Conservation (phyloP, 352 stramenopile genomes). For the Globisporangium solare region DNA sequence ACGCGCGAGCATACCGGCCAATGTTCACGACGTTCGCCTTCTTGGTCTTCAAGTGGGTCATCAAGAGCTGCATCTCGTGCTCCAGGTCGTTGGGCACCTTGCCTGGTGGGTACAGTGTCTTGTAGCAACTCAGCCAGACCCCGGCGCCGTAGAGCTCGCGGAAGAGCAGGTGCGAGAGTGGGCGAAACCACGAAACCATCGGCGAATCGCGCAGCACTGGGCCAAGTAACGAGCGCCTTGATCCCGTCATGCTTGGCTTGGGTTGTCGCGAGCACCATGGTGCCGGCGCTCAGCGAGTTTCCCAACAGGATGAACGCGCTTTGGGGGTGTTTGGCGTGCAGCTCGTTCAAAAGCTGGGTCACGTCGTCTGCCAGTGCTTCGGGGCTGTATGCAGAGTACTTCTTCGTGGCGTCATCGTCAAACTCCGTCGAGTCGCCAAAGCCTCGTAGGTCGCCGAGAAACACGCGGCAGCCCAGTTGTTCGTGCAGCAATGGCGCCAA, state of each 20-base stretch:
- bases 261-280: slow-evolving; percentile 24
- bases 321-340: slow-evolving; percentile 14
- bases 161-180: slow-evolving; percentile 31
- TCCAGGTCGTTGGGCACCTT: slow-evolving; percentile 22
- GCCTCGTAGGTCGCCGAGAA: slow-evolving; percentile 37
- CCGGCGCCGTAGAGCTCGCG: slow-evolving; percentile 21
- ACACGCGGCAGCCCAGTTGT: slow-evolving; percentile 22
- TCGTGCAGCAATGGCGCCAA: slow-evolving; percentile 35
- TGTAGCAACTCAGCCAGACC: slow-evolving; percentile 37
- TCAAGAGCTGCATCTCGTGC: slow-evolving; percentile 20
- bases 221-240: slow-evolving; percentile 23
- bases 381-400: slow-evolving; percentile 25
- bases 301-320: slow-evolving; percentile 30
- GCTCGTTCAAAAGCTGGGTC: slow-evolving; percentile 19
- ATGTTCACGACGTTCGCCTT: slow-evolving; percentile 23
- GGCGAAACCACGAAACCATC: slow-evolving; percentile 24
- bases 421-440: slow-evolving; percentile 38
- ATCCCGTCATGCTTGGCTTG: neutral
- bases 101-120: slow-evolving; percentile 24
- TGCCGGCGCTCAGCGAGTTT: slow-evolving; percentile 34
- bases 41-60: slow-evolving; percentile 15
- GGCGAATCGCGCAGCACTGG: slow-evolving; percentile 28
- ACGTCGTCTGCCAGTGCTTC: slow-evolving; percentile 28
- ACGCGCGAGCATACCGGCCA: slow-evolving; percentile 18
- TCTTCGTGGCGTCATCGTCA: neutral